Evolutionary conservation across 2,329 filamentous ascomycete genomes (phyloP).

Genomic region (Exophiala calicioides): DNA sequence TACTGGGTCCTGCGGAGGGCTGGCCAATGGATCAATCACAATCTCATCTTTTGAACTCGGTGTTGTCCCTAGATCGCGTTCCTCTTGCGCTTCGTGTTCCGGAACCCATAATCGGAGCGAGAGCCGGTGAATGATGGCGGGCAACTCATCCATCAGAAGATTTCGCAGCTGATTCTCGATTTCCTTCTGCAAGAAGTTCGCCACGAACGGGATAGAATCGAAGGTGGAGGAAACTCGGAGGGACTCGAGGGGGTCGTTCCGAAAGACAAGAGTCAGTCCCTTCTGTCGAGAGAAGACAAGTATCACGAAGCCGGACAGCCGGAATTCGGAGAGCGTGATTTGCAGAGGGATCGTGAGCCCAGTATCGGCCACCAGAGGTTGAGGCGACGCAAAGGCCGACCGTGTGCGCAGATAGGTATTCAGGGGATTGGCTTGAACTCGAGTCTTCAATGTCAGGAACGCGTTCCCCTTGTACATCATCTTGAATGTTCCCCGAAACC

Average conservation of each 20-base stretch:
- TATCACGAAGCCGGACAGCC: conserved; percentile 95
- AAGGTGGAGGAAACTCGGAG: conserved; percentile 98
- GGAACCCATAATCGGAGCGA: conserved; percentile 88
- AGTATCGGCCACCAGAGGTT: conserved; percentile 81
- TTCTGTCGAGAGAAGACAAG: conserved; percentile 97
- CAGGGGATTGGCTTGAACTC: conserved; percentile 95
- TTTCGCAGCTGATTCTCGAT: conserved; percentile 92
- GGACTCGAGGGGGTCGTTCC: conserved; percentile 96
- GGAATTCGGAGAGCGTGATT: conserved; percentile 93
- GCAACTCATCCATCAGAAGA: conserved; percentile 96
- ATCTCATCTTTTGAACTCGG: conserved; percentile 60
- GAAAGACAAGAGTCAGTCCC: conserved; percentile 91
- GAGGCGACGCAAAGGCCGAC: conserved; percentile 86
- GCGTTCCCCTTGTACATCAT: conserved; percentile 98
- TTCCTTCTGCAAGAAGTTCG: conserved; percentile 92
- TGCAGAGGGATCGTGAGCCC: conserved; percentile 96
- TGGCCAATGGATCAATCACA: conserved; percentile 76
- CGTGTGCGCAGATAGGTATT: conserved; percentile 94
- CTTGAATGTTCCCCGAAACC: conserved; percentile 97
- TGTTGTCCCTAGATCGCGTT: conserved; percentile 53
- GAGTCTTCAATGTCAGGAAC: conserved; percentile 89
- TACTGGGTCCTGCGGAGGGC: conserved; percentile 77
- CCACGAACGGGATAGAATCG: conserved; percentile 97
- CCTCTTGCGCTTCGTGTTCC: conserved; percentile 72
- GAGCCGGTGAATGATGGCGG: conserved; percentile 90